phyloP scores from a whole-genome alignment of 2,329 filamentous ascomycete genomes.

The Colletotrichum sp. region DNA sequence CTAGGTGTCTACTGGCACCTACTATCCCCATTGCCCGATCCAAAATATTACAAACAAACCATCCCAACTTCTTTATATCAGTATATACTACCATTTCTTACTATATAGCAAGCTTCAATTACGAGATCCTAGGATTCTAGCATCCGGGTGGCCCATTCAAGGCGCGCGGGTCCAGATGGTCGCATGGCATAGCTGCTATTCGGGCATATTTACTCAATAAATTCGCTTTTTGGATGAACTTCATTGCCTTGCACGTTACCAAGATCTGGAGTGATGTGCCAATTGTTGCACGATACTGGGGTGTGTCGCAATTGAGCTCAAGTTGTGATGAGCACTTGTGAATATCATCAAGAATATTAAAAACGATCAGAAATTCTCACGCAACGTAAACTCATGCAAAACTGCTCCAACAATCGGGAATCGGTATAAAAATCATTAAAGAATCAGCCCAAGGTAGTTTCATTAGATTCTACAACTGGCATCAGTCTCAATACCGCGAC shows the following conservation, averaged over 20 bases:
- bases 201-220: neutral
- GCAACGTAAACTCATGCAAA: neutral
- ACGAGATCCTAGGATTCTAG: neutral
- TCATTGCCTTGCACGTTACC: rapidly evolving
- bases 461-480: rapidly evolving
- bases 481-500: neutral
- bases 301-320: rapidly evolving
- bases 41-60: neutral
- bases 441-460: neutral
- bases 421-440: rapidly evolving
- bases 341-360: neutral
- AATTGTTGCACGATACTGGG: rapidly evolving
- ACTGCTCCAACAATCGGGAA: neutral
- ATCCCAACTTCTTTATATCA: rapidly evolving
- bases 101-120: neutral
- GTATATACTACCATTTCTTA: too few relatives aligned
- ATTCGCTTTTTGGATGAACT: neutral
- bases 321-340: rapidly evolving
- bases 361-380: neutral
- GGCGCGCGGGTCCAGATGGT: neutral
- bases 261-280: rapidly evolving
- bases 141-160: neutral
- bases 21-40: neutral
- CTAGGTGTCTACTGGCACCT: neutral
- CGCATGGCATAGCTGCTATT: rapidly evolving